These are phyloP conservation scores for Podaxis pistillaris DNA, from an alignment of 768 basidiomycete species.

Conservation along the genomic window DNA sequence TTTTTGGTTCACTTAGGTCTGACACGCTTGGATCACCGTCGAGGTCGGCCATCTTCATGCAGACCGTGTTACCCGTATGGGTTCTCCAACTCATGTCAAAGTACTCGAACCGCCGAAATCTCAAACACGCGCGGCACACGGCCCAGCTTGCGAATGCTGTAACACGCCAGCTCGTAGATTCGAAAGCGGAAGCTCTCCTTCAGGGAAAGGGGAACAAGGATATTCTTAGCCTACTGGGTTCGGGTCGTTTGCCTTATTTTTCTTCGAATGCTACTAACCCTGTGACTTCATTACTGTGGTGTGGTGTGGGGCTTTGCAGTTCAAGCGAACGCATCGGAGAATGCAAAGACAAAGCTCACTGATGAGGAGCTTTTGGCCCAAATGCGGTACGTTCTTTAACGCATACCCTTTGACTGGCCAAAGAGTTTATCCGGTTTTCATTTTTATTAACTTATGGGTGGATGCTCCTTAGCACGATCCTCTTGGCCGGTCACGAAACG, in stretches of 20 bases:
- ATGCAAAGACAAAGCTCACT: slow-evolving; percentile 39
- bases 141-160: slow-evolving; percentile 43
- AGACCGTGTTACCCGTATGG: slow-evolving; percentile 48
- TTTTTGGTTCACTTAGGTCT: slow-evolving; percentile 31
- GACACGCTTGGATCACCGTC: slow-evolving; percentile 49
- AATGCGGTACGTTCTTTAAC: slow-evolving; percentile 45
- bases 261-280: background rate
- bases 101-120: slow-evolving; percentile 39
- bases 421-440: slow-evolving; percentile 26
- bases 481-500: slow-evolving; percentile 59
- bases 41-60: slow-evolving; percentile 44
- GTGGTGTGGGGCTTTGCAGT: slow-evolving; percentile 29
- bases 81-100: slow-evolving; percentile 45
- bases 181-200: slow-evolving; percentile 45
- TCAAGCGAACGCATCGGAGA: slow-evolving; percentile 52
- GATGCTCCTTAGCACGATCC: slow-evolving; percentile 42
- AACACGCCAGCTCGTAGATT: slow-evolving; percentile 43
- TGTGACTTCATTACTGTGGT: background rate
- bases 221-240: slow-evolving; percentile 56
- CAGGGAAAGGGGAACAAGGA: slow-evolving; percentile 51
- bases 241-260: slow-evolving; percentile 13
- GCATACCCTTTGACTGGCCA: background rate
- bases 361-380: slow-evolving; percentile 49
- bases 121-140: slow-evolving; percentile 46
- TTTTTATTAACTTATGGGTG: slow-evolving; percentile 32